A percentile compares a stretch with the other conserved stretches of the same genome.
Conservation (phyloP, 73 alveolate genomes). For the Symbiodinium pilosum region DNA sequence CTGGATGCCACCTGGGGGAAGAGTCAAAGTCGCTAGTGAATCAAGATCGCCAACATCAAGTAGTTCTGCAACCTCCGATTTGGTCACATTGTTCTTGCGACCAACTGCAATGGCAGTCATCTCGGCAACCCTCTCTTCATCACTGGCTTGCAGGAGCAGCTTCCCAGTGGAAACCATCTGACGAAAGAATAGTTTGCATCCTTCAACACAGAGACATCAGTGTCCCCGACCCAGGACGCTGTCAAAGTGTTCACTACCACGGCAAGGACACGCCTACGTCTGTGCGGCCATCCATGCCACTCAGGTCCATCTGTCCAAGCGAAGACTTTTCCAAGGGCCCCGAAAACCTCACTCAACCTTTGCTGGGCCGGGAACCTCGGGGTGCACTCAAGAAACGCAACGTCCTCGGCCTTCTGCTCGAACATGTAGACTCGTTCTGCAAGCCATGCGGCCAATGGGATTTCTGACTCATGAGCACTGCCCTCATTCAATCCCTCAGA, state of each 20-base stretch:
- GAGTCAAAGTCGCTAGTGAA: not conserved
- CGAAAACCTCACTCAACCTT: not conserved
- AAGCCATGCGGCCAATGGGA: constrained; percentile 26
- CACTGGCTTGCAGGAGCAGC: not conserved
- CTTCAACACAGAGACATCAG: not conserved
- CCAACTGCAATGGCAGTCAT: not conserved
- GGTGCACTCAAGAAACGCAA: constrained; percentile 18
- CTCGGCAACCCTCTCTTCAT: not conserved
- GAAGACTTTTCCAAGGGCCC: not conserved
- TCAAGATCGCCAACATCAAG: not conserved
- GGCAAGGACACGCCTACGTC: not conserved
- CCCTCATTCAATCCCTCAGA: constrained; percentile 4
- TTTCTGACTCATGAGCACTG: constrained; percentile 19
- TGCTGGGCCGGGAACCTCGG: constrained; percentile 39
- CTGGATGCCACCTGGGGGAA: constrained; percentile 25
- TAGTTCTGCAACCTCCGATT: not conserved
- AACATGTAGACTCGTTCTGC: not conserved
- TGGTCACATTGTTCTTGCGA: constrained; percentile 6
- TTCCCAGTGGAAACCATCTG: not conserved
- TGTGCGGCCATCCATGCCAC: constrained; percentile 30
- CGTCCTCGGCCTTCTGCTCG: not conserved
- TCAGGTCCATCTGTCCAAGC: constrained; percentile 16
- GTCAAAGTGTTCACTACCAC: not conserved
- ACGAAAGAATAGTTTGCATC: not conserved
- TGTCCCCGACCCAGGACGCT: not conserved